These are phyloP conservation scores for Alternaria rosae DNA, from an alignment of 2,329 filamentous ascomycete species.

Conservation along the genomic window DNA sequence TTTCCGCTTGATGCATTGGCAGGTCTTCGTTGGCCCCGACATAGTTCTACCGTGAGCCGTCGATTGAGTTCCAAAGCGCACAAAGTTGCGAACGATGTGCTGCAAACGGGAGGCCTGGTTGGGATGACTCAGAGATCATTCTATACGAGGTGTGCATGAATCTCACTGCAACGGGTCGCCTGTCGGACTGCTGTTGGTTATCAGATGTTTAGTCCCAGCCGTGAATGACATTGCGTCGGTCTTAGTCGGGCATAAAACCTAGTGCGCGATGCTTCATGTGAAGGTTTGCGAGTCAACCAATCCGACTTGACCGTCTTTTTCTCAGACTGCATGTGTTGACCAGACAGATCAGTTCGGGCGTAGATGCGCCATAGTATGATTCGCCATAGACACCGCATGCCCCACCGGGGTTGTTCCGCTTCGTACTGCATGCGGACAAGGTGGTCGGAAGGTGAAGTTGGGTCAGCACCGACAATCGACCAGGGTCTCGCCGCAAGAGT, in stretches of 20 bases:
- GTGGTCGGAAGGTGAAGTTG: slow-evolving; percentile 7
- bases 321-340: not conserved
- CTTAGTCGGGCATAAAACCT: not conserved
- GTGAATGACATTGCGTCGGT: not conserved
- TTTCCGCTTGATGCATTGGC: not conserved
- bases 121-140: not conserved
- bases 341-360: not conserved
- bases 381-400: not conserved
- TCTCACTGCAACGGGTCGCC: not conserved
- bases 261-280: not conserved
- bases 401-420: not conserved
- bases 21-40: not conserved
- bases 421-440: not conserved
- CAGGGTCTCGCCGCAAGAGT: slow-evolving; percentile 13
- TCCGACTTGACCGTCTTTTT: not conserved
- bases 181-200: not conserved
- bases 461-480: slow-evolving; percentile 12
- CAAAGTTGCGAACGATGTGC: not conserved
- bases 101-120: not conserved
- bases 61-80: not conserved
- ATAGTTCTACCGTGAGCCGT: not conserved
- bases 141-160: not conserved
- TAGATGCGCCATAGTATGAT: not conserved
- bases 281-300: not conserved
- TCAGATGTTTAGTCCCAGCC: not conserved